Evolutionary conservation across 495 filamentous ascomycete species (phyloP), one percentile per base, ranked within the genome.

Genomic region (Acidiella bohemica): DNA sequence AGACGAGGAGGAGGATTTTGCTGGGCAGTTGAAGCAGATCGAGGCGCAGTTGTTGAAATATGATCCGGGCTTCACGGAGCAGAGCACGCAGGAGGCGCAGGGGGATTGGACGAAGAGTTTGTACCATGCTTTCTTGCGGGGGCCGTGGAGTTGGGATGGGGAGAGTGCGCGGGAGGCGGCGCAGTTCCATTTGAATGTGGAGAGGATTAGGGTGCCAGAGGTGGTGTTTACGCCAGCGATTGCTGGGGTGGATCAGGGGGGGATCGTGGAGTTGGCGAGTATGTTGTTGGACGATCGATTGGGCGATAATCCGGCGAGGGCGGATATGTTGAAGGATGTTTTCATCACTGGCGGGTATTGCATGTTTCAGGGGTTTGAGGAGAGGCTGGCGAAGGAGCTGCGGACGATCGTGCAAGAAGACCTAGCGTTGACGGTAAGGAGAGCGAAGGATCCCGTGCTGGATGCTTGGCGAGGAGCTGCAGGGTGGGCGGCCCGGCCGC

Each of bases 191-290:
- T 71, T 97, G 27, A 97, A 97, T 55, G 81, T 97, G 31, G 90
- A 97, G 64, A 76, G 92, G 21, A 94, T 97, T 56, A 81, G 90
- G 18, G 86, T 94, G 0, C 92, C 90, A 2, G 90, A 97, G 62
- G 79, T 97, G 11, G 72, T 94, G 10, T 96, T 95, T 64, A 84
- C 94, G 57, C 90, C 90, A 0, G 71, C 70, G n/a, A 94, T 97
- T 53, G 90, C 92, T 1, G 90, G 90, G 3, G 67, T 96, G 25
- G 90, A 97, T 54, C 90, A 97, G 59, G 86, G 88, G 0, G 90
- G 90, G 16, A 68, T 97, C 14, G 67, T 92, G 16, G 88, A 97
- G 60, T 85, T 94, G 34, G 81, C 81, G 0, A 78, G 79, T 4
- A 81, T 84, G 45, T 88, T 96, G 26, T 61, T 95, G 12, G 80